Evolutionary conservation across 2,329 filamentous ascomycete species (phyloP).

Genomic region (Aspergillus novoparasiticus): DNA sequence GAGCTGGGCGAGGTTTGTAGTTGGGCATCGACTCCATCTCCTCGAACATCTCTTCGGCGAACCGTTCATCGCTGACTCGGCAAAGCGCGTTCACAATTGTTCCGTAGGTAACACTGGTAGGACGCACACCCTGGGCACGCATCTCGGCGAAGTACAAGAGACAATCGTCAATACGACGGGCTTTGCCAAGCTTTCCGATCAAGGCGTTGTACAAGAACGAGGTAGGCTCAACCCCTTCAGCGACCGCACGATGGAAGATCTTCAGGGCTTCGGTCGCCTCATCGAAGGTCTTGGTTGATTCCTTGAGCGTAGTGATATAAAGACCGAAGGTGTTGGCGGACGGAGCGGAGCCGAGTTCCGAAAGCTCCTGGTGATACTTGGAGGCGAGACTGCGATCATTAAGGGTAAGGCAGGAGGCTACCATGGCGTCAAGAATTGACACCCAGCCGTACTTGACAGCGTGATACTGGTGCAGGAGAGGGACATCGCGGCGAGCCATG

Average conservation of each 20-base stretch:
- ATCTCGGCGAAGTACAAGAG: slow-evolving; percentile 98
- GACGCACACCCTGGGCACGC: slow-evolving; percentile 87
- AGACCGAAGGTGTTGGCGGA: slow-evolving; percentile 97
- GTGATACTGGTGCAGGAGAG: slow-evolving; percentile 78
- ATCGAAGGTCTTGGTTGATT: slow-evolving; percentile 95
- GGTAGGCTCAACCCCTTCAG: slow-evolving; percentile 91
- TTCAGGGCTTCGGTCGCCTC: slow-evolving; percentile 96
- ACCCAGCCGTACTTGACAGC: slow-evolving; percentile 95
- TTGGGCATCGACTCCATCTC: slow-evolving; percentile 99
- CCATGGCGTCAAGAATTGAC: slow-evolving; percentile 94
- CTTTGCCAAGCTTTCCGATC: slow-evolving; percentile 97
- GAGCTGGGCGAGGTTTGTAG: slow-evolving; percentile 95
- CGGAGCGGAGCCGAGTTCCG: slow-evolving; percentile 86
- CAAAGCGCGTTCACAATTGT: slow-evolving; percentile 98
- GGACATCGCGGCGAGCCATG: slow-evolving; percentile 88
- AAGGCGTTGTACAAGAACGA: slow-evolving; percentile 98
- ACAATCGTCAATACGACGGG: slow-evolving; percentile 95
- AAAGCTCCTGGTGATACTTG: slow-evolving; percentile 86
- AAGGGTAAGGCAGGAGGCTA: slow-evolving; percentile 83
- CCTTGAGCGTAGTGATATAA: slow-evolving; percentile 98
- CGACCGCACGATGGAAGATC: slow-evolving; percentile 92
- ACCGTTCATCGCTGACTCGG: slow-evolving; percentile 95
- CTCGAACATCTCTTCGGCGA: slow-evolving; percentile 95
- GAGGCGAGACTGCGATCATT: slow-evolving; percentile 80
- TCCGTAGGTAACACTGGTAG: slow-evolving; percentile 96